These are phyloP conservation scores for Raphidocelis subcapitata DNA, from an alignment of 139 green algal genomes.

Conservation along the genomic window DNA sequence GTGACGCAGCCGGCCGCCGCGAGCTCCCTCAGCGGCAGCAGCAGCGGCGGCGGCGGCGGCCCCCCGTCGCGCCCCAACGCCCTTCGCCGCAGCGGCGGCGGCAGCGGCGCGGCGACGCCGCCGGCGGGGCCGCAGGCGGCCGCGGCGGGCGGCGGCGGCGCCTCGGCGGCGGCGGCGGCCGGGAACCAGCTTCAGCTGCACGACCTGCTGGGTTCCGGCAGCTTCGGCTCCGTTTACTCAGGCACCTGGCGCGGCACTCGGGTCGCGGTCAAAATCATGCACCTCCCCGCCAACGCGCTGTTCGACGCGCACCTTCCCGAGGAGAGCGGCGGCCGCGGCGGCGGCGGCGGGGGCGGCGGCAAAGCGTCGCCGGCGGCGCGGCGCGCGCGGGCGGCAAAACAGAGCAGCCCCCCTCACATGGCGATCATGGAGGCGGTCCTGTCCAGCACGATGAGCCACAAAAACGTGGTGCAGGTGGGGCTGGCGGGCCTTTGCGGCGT, in stretches of 20 bases:
- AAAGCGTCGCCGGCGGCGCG: neutral
- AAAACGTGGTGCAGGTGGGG: constrained; percentile 13
- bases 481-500: neutral
- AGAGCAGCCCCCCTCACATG: constrained; percentile 11
- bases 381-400: neutral
- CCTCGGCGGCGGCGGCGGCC: no score
- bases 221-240: constrained; percentile 14
- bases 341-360: neutral
- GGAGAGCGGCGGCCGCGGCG: neutral
- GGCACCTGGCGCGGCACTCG: constrained; percentile 13
- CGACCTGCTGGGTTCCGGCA: constrained; percentile 5
- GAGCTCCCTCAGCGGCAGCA: neutral
- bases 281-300: constrained; percentile 14
- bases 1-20: no score
- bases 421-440: constrained; percentile 28
- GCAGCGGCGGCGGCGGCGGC: neutral
- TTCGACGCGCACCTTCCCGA: neutral
- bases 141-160: no score
- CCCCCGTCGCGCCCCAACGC: neutral
- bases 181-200: constrained; percentile 23
- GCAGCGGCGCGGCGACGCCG: neutral
- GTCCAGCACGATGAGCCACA: constrained; percentile 13
- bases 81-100: neutral
- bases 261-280: constrained; percentile 26
- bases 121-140: no score